Base-by-base conservation (phyloP, 306 rosid genomes). In the Dryas octopetala region DNA sequence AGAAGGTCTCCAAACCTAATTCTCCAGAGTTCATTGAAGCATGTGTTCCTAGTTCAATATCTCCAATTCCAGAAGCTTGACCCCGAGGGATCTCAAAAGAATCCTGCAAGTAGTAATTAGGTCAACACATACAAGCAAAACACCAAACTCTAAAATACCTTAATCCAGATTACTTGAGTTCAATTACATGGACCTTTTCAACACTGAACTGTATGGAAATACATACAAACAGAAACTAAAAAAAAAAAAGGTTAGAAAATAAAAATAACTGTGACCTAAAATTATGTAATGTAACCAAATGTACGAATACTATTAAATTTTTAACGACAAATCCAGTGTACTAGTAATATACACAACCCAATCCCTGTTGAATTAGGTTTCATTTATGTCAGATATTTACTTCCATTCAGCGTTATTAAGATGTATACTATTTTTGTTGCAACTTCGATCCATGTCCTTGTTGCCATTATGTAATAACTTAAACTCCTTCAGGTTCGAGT, bases 1-100 rank as follows among this genome's bases (percentile, higher is more conserved):
- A 91, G 85, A 95, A 95, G 82, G 5, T 76, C 8, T 87, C 95
- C 89, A 94, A 71, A 57, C 93, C 95, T 55, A 85, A 73, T 38
- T 91, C 98, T 81, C 87, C 96, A 74, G 89, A 74, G 80, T 82
- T 88, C 81, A 71, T 74, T 48, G 83, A 70, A 58, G 66, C 82
- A 79, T 86, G 68, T 50, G 82, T 79, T 51, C 98, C 98, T 46
- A 90, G 83, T 80, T 94, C 98, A 68, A 94, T 28, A 73, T 94
- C 97, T 78, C 87, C 89, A 79, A 74, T 85, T 76, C 89, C 67
- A 43, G 70, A 81, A 71, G 83, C 79, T 57, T 78, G 97, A 79
- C 91, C 86, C 80, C 90, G 93, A 53, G 91, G 91, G 80, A 94
- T 85, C 73, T 94, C 98, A 78, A 91, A 90, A 5, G 98, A 91